Evolutionary conservation across 495 filamentous ascomycete species (phyloP), one percentile per base, ranked within the genome.

Genomic region (Penicillium ochrochloron): DNA sequence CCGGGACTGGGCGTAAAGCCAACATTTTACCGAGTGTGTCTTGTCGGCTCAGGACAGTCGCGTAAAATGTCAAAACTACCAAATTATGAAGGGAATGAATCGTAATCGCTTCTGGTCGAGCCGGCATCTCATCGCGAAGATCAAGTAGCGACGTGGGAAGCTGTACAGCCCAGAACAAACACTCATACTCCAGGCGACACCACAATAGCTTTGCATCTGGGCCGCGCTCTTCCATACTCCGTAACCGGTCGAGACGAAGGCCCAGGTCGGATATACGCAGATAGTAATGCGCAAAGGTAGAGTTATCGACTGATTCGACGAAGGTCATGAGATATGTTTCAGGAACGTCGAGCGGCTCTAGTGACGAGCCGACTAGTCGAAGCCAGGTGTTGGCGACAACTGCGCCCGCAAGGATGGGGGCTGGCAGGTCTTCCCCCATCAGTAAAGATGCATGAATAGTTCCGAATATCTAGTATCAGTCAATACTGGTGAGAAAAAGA

Each of bases 151-250:
- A 37, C 25, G 56, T 37, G 15, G 56, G 56, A 27, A 58, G 56
- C n/a, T 58, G 56, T n/a, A 58, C 56, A n/a, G 56, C 56, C 56
- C 56, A 58, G 56, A 58, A 58, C 17, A 58, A 25, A 41, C 56
- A 58, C 56, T 44, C 56, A 15, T 58, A 58, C 35, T 58, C 56
- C 5, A 58, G 56, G 19, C 56, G 56, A 58, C 56, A 58, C 56
- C 56, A 58, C 56, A 14, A 44, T 19, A 58, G 56, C 15, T 58
- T 58, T 23, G 56, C n/a, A 41, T 58, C 56, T 41, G 56, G 56
- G 23, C 56, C 56, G 5, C 15, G 21, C 44, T 48, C 44, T 1
- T 48, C 44, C 19, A 48, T 4, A 21, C 2, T 23, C 19, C 21
- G 44, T 48, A 48, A 25, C 19, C 21, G 44, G 10, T 25, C 44